Percentiles rank a stretch among this genome's conserved stretches.
Conservation (phyloP, 306 rosid species). For the Dryas alaskensis region DNA sequence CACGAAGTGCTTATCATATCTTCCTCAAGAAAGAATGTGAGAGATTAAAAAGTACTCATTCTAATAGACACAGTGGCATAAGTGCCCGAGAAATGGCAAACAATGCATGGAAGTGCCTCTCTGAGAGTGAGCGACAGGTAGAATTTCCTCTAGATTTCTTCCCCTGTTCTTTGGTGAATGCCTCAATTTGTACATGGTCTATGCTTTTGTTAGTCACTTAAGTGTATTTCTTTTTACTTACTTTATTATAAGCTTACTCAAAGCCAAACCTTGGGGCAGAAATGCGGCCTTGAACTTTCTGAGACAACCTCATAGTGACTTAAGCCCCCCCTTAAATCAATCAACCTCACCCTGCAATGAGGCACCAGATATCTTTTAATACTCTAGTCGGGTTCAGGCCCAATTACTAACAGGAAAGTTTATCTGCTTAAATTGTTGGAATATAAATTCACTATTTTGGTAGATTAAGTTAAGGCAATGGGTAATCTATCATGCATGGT, state of each 20-base stretch:
- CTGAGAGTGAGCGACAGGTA: conserved; percentile 29
- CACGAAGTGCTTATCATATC: conserved; percentile 28
- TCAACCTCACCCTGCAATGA: too few species aligned
- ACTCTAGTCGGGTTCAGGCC: not conserved
- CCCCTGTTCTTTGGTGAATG: not conserved
- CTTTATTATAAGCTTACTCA: not conserved
- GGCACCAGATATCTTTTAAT: not conserved
- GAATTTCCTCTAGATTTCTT: not conserved
- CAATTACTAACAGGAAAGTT: too few species aligned
- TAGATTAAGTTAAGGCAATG: too few species aligned
- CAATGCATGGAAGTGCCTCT: conserved; percentile 28
- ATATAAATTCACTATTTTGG: too few species aligned
- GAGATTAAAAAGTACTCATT: conserved; percentile 8
- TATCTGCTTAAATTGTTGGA: too few species aligned
- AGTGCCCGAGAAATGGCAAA: conserved; percentile 20
- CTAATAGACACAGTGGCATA: conserved; percentile 4
- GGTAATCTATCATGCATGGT: too few species aligned
- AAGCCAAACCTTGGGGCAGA: not conserved
- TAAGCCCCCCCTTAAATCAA: too few species aligned
- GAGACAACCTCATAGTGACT: not conserved
- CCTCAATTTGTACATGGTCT: not conserved
- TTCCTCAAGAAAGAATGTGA: conserved; percentile 33
- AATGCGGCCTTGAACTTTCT: not conserved
- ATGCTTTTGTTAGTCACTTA: not conserved
- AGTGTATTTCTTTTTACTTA: not conserved